These are phyloP conservation scores for Phytopythium boreale DNA, from an alignment of 352 stramenopile species.

Conservation along the genomic window DNA sequence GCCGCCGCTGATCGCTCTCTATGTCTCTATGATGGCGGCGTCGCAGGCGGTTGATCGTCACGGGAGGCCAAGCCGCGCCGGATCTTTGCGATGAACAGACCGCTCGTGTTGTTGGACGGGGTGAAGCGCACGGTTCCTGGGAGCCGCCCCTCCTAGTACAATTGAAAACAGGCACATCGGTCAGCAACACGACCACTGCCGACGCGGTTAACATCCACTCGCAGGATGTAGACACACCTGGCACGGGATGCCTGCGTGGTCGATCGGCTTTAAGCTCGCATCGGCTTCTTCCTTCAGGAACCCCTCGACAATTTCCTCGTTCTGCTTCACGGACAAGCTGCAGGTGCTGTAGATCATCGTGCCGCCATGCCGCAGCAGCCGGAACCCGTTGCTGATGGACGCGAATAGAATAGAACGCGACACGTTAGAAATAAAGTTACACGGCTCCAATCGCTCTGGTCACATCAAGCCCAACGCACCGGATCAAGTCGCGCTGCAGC, in stretches of 20 bases:
- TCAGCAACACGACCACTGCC: neutral
- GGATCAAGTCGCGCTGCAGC: constrained; percentile 60
- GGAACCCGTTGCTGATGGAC: constrained; percentile 73
- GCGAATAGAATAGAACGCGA: neutral
- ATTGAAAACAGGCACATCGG: neutral
- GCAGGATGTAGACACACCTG: constrained; percentile 20
- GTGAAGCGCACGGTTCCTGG: constrained; percentile 67
- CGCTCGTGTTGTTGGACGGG: constrained; percentile 62
- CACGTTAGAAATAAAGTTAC: neutral
- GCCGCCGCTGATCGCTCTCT: neutral
- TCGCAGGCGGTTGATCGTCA: neutral
- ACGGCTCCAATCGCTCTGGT: too few species aligned
- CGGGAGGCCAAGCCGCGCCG: constrained; percentile 16
- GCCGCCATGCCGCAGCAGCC: constrained; percentile 81
- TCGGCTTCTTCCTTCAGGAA: constrained; percentile 60
- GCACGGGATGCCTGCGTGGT: constrained; percentile 37
- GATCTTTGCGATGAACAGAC: constrained; percentile 72
- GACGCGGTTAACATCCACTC: neutral
- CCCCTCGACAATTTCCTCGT: constrained; percentile 88
- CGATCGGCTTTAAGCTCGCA: constrained; percentile 38
- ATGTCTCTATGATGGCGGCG: neutral
- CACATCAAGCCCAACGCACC: constrained; percentile 7
- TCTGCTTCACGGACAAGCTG: constrained; percentile 91
- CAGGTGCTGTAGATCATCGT: constrained; percentile 95
- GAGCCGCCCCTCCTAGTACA: constrained; percentile 38